These are phyloP conservation scores for Withania somnifera DNA, from an alignment of 305 asterid species.

Conservation along the genomic window DNA sequence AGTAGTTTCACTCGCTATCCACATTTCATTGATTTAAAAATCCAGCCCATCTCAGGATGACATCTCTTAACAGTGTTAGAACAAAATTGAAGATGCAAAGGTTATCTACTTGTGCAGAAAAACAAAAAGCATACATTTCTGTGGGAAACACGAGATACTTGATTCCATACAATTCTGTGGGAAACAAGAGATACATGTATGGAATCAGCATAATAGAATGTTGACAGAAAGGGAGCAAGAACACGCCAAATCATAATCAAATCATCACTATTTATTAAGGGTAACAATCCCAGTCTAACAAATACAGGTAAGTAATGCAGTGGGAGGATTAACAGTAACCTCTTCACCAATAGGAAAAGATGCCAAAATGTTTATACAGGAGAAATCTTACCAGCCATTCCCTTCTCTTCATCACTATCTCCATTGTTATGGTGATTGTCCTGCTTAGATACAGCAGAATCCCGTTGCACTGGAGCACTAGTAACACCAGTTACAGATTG, in stretches of 20 bases:
- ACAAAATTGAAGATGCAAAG: background rate
- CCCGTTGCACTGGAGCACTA: slow-evolving; percentile 32
- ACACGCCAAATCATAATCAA: background rate
- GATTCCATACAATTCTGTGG: too few relatives aligned
- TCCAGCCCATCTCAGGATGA: background rate
- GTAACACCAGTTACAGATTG: slow-evolving; percentile 71
- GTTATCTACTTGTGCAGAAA: background rate
- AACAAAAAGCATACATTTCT: background rate
- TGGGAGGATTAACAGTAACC: background rate
- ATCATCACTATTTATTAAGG: background rate
- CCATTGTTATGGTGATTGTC: slow-evolving; percentile 14
- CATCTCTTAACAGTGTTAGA: background rate
- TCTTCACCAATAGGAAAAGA: slow-evolving; percentile 6
- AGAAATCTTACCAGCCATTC: slow-evolving; percentile 48
- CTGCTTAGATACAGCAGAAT: slow-evolving; percentile 22
- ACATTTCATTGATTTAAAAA: background rate
- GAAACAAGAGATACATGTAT: background rate
- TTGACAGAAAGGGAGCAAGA: background rate
- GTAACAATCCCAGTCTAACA: background rate
- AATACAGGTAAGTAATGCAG: background rate
- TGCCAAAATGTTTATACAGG: slow-evolving; percentile 32
- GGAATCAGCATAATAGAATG: background rate
- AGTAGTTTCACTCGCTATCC: background rate
- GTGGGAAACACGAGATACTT: too few relatives aligned
- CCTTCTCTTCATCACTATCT: slow-evolving; percentile 45